Evolutionary conservation across 345 rosid genomes (phyloP), one percentile per base, ranked within the genome.

Genomic region (Aquilaria sinensis): DNA sequence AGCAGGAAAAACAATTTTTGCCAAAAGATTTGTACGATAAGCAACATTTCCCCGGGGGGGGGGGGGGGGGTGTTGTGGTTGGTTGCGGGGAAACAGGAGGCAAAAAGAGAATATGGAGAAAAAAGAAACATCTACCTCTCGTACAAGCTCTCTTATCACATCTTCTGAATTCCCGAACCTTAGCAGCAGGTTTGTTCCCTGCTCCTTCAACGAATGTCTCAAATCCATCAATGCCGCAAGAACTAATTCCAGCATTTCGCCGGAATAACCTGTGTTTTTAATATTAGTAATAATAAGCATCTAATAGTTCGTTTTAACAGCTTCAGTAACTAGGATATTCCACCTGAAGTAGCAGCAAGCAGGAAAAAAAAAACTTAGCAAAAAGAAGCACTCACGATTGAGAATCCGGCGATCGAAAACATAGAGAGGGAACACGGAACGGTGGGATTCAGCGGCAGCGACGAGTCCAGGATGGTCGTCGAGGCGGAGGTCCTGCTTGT

Each of bases 401-500:
- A 92, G 84, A 65, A 89, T 81, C 51, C 88, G 88, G 53, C 74
- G 82, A 63, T 92, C 98, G 74, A 89, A 74, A 67, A 92, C 89
- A 65, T 92, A 92, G 59, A 92, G 85, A 64, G 96, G 98, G 34
- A 89, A 57, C 16, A 87, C 14, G 12, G 77, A 48, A 15, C 60
- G 63, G 31, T 62, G 56, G 55, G 62, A 60, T 12, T 80, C 56
- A 23, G 85, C 75, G 9, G 92, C 81, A 34, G 85, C 72, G 64
- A 80, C 69, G 67, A 92, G 81, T 11, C 89, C 98, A 57, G 85
- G 91, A 65, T 92, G 96, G 66, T 92, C 96, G 56, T 89, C 87
- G 64, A 87, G 62, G 69, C 95, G 96, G 49, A 89, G 89, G 58
- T 92, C 98, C 62, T 92, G 96, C 76, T 92, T 92, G 76, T 83